phyloP scores from a whole-genome alignment of 352 stramenopile species.

The Globisporangium abappressorium region DNA sequence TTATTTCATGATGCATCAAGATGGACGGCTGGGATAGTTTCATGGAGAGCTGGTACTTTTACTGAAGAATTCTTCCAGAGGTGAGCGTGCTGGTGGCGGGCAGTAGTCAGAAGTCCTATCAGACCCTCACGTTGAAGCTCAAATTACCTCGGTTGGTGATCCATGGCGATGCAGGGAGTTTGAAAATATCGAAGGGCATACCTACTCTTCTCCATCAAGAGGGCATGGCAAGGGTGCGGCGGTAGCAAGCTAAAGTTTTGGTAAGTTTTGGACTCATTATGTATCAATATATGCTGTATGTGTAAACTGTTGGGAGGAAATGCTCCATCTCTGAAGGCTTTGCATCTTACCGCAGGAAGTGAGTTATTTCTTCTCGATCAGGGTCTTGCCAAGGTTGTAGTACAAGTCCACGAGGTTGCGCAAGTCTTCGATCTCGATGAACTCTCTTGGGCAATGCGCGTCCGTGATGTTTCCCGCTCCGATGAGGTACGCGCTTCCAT shows the following conservation, averaged over 20 bases:
- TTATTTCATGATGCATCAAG: not conserved
- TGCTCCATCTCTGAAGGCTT: not conserved
- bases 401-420: slow-evolving; percentile 65
- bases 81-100: not conserved
- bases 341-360: not conserved
- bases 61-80: not conserved
- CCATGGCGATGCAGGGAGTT: not conserved
- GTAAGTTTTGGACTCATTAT: not conserved
- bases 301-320: not conserved
- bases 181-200: not conserved
- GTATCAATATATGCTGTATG: not conserved
- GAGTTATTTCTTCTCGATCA: slow-evolving; percentile 51
- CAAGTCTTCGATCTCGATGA: slow-evolving; percentile 68
- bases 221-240: not conserved
- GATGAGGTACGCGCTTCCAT: slow-evolving; percentile 78
- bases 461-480: slow-evolving; percentile 73
- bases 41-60: too few species aligned
- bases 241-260: not conserved
- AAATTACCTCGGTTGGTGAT: not conserved
- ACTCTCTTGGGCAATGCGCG: slow-evolving; percentile 70
- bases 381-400: slow-evolving; percentile 61
- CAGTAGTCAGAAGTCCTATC: not conserved
- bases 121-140: not conserved
- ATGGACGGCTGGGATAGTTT: not conserved
- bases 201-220: not conserved